phyloP scores from a whole-genome alignment of 352 stramenopile genomes.

The Phytophthora hibernalis region DNA sequence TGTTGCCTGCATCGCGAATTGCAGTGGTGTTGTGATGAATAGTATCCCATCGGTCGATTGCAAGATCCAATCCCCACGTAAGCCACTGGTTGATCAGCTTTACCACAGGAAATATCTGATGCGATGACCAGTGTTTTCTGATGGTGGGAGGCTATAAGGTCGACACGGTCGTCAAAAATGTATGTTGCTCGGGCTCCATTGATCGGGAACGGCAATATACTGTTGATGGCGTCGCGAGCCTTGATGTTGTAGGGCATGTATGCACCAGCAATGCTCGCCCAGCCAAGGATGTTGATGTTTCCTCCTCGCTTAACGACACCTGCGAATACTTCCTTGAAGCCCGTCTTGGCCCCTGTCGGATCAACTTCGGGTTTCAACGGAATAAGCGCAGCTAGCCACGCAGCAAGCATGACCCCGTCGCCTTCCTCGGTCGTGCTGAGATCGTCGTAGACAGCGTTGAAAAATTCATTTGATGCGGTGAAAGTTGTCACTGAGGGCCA shows the following conservation, averaged over 20 bases:
- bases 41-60: conserved; percentile 62
- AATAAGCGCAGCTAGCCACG: conserved; percentile 53
- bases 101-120: background rate
- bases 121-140: conserved; percentile 56
- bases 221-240: conserved; percentile 53
- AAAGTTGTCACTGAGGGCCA: conserved; percentile 52
- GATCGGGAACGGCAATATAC: conserved; percentile 13
- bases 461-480: conserved; percentile 48
- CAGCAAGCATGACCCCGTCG: conserved; percentile 44
- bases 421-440: conserved; percentile 25
- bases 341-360: conserved; percentile 27
- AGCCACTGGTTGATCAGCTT: conserved; percentile 31
- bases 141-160: conserved; percentile 45
- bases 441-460: conserved; percentile 48
- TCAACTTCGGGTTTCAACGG: conserved; percentile 42
- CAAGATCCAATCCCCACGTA: conserved; percentile 59
- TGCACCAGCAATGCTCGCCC: conserved; percentile 50
- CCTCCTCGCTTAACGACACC: conserved; percentile 40
- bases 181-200: conserved; percentile 30
- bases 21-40: conserved; percentile 49
- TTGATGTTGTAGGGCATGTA: conserved; percentile 39
- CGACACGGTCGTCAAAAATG: conserved; percentile 58
- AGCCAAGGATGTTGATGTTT: conserved; percentile 51
- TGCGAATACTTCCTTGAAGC: conserved; percentile 41
- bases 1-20: conserved; percentile 35